Percentiles rank a stretch among this genome's conserved stretches.
phyloP scores from a whole-genome alignment of 108 stramenopile species.

The Craspedostauros australis region DNA sequence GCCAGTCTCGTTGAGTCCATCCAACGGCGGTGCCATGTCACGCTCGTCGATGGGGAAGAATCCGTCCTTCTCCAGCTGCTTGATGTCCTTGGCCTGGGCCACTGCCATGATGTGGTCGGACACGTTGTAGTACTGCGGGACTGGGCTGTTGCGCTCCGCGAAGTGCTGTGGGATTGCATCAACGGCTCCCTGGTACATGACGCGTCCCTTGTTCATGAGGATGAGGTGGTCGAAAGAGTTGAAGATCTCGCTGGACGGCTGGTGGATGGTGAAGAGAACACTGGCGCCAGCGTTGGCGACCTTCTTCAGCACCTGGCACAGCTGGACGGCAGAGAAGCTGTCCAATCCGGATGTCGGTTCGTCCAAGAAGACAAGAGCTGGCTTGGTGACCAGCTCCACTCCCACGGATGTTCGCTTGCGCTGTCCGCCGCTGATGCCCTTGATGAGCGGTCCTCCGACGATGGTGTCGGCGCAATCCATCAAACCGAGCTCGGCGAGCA shows the following conservation, averaged over 20 bases:
- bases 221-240: conserved; percentile 74
- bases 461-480: conserved; percentile 51
- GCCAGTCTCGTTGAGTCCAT: conserved; percentile 21
- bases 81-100: conserved; percentile 39
- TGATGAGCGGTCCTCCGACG: conserved; percentile 52
- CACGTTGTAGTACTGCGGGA: conserved; percentile 69
- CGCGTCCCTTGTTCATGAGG: conserved; percentile 61
- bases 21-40: conserved; percentile 24
- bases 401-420: conserved; percentile 56
- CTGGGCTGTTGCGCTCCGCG: conserved; percentile 34
- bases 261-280: conserved; percentile 88
- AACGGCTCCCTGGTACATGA: conserved; percentile 67
- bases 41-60: conserved; percentile 48
- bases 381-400: conserved; percentile 59
- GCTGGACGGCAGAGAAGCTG: conserved; percentile 62
- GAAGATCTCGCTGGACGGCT: conserved; percentile 83
- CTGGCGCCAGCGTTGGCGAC: conserved; percentile 73
- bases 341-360: conserved; percentile 50
- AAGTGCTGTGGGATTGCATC: conserved; percentile 41
- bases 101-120: conserved; percentile 76
- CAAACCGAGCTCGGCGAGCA: conserved; percentile 64
- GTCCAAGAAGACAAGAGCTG: conserved; percentile 48
- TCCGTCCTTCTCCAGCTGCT: conserved; percentile 34
- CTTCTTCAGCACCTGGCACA: conserved; percentile 67
- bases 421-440: conserved; percentile 68